Conservation (phyloP, 2,329 filamentous ascomycete species). For the Aspergillus terreus region DNA sequence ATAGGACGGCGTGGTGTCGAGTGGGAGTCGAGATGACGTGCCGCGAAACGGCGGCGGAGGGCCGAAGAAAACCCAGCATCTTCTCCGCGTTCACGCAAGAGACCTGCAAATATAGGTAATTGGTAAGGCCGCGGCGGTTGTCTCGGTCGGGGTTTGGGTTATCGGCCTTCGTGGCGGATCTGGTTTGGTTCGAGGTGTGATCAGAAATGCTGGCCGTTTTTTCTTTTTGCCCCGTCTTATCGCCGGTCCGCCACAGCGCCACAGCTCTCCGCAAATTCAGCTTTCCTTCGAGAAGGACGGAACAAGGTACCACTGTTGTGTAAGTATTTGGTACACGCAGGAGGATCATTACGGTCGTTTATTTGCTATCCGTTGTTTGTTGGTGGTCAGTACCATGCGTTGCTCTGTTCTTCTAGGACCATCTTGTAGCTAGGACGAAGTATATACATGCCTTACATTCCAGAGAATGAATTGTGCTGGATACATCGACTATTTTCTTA, state of each 20-base stretch:
- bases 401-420: no score
- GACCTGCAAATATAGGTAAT: background rate
- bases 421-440: no score
- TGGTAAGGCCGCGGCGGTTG: background rate
- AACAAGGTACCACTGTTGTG: no score
- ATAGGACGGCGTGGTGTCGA: slow-evolving; percentile 14
- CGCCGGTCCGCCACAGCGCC: background rate
- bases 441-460: no score
- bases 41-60: slow-evolving; percentile 15
- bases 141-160: background rate
- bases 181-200: background rate
- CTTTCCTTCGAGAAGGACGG: no score
- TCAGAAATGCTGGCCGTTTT: background rate
- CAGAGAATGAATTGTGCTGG: no score
- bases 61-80: slow-evolving; percentile 23
- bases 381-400: no score
- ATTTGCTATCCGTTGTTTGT: no score
- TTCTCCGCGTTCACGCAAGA: slow-evolving; percentile 1
- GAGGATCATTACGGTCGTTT: no score
- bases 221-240: background rate
- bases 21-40: slow-evolving; percentile 14
- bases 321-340: no score
- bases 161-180: background rate
- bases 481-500: no score
- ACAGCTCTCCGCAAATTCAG: background rate